Conservation (phyloP, 495 filamentous ascomycete species). For the Penicillium samsonianum region DNA sequence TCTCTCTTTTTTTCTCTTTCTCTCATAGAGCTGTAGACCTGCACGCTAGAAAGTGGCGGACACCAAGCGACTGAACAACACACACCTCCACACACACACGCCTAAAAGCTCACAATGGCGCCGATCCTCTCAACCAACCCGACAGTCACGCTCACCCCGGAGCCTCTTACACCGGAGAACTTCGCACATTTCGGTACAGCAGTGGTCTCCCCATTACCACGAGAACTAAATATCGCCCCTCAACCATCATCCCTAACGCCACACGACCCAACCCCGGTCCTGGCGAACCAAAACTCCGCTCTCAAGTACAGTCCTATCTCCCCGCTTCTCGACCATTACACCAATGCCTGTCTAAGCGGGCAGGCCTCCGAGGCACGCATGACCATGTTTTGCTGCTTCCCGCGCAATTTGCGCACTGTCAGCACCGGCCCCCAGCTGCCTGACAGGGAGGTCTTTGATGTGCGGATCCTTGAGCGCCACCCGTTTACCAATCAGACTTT, state of each 20-base stretch:
- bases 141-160: conserved; percentile 44
- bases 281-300: conserved; percentile 84
- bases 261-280: conserved; percentile 38
- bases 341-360: conserved; percentile 59
- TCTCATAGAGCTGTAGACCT: neutral
- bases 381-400: conserved; percentile 89
- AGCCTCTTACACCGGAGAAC: conserved; percentile 60
- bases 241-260: conserved; percentile 44
- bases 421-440: conserved; percentile 10
- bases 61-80: neutral
- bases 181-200: conserved; percentile 87
- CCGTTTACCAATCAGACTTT: conserved; percentile 95
- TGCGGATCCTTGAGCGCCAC: conserved; percentile 85
- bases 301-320: conserved; percentile 83
- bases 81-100: neutral
- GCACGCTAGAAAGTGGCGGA: neutral
- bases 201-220: conserved; percentile 67
- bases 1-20: too few relatives aligned
- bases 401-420: conserved; percentile 52
- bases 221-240: conserved; percentile 50
- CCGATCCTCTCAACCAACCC: conserved; percentile 39
- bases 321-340: conserved; percentile 66
- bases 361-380: conserved; percentile 61
- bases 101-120: conserved; percentile 21
- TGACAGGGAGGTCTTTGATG: conserved; percentile 55